phyloP scores from a whole-genome alignment of 805 yeast species.

The Ogataea ramenticola region DNA sequence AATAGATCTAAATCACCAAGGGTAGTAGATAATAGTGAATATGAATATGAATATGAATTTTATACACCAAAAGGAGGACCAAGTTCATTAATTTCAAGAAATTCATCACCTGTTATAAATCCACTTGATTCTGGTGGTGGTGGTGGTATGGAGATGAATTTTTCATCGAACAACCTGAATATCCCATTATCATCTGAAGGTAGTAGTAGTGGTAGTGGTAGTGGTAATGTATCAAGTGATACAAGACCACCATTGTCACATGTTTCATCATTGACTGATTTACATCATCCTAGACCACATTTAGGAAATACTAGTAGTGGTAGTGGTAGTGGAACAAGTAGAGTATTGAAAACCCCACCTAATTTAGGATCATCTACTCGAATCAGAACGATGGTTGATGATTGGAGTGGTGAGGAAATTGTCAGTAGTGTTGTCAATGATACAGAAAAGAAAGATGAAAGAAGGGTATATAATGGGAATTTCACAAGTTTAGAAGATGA shows the following conservation, averaged over 20 bases:
- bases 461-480: conserved; percentile 54
- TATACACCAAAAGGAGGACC: conserved; percentile 13
- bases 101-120: conserved; percentile 16
- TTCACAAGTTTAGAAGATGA: conserved; percentile 46
- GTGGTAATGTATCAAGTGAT: neutral
- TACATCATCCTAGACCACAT: neutral
- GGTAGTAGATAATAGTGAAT: conserved; percentile 4
- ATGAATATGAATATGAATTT: conserved; percentile 17
- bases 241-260: neutral
- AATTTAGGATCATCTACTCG: neutral
- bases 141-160: conserved; percentile 3
- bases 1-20: neutral
- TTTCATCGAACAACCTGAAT: conserved; percentile 19
- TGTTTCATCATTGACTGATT: neutral
- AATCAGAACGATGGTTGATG: conserved; percentile 9
- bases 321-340: neutral
- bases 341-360: neutral
- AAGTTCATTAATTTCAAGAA: conserved; percentile 10
- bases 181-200: conserved; percentile 3
- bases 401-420: conserved; percentile 2
- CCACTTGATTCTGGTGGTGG: neutral
- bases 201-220: too few relatives aligned
- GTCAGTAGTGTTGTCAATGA: neutral
- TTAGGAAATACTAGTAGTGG: too few relatives aligned
- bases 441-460: conserved; percentile 19